Evolutionary conservation across 2,329 filamentous ascomycete species (phyloP).

Genomic region (Sclerotiophoma versabilis): DNA sequence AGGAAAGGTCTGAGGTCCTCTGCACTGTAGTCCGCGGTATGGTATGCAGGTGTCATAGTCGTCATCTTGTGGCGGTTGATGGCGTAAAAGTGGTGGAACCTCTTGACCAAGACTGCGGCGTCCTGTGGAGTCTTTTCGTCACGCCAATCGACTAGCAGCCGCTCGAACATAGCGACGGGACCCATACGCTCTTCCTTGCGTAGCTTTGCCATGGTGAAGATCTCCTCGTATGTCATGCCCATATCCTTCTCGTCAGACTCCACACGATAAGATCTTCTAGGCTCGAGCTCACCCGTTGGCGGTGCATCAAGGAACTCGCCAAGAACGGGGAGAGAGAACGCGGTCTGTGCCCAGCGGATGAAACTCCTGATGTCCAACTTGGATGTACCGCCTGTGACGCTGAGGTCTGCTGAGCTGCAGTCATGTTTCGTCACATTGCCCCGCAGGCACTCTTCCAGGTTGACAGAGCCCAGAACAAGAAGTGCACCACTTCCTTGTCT

Average conservation of each 20-base stretch:
- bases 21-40: conserved; percentile 58
- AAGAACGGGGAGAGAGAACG: conserved; percentile 70
- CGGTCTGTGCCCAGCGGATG: conserved; percentile 61
- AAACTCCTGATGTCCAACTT: conserved; percentile 76
- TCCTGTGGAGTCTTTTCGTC: conserved; percentile 49
- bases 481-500: conserved; percentile 64
- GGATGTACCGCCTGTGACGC: conserved; percentile 66
- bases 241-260: conserved; percentile 65
- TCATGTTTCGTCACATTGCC: conserved; percentile 75
- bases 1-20: conserved; percentile 56
- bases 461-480: conserved; percentile 72
- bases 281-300: conserved; percentile 62
- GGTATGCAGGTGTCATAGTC: conserved; percentile 35
- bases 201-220: conserved; percentile 60
- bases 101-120: conserved; percentile 54
- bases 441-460: conserved; percentile 59
- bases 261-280: conserved; percentile 68
- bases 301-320: conserved; percentile 65
- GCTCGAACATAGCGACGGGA: conserved; percentile 61
- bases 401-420: conserved; percentile 56
- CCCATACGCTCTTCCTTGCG: conserved; percentile 59
- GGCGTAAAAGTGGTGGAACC: conserved; percentile 52
- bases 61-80: conserved; percentile 33
- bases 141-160: conserved; percentile 60
- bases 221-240: conserved; percentile 58